Percentiles rank a stretch among this genome's conserved stretches.
These are phyloP conservation scores for Fusarium nygamai DNA, from an alignment of 2,329 filamentous ascomycete species.

Conservation along the genomic window DNA sequence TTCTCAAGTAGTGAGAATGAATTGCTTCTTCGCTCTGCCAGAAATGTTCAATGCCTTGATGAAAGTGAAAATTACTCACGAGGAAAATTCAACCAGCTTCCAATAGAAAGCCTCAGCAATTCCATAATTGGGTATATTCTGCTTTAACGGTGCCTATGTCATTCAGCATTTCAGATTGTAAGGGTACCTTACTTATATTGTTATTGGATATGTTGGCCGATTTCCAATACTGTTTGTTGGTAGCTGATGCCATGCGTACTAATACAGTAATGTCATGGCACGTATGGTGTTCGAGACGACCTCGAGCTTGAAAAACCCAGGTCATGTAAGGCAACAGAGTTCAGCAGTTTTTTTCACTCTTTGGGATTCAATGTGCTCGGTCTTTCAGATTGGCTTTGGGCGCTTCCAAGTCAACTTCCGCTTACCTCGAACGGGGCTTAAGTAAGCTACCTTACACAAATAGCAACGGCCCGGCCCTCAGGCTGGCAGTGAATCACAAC, in stretches of 20 bases:
- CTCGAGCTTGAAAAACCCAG: neutral
- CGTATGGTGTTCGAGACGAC: slow-evolving; percentile 8
- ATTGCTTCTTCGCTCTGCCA: neutral
- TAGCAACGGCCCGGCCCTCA: slow-evolving; percentile 35
- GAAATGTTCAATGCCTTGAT: neutral
- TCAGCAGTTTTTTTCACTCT: neutral
- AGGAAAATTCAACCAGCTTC: neutral
- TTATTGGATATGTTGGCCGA: neutral
- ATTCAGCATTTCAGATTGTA: neutral
- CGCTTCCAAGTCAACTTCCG: slow-evolving; percentile 15
- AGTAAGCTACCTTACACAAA: slow-evolving; percentile 16
- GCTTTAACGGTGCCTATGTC: neutral
- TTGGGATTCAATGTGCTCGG: neutral
- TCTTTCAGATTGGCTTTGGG: slow-evolving; percentile 12
- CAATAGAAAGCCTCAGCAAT: neutral
- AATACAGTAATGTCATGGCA: neutral
- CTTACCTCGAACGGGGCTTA: slow-evolving; percentile 27
- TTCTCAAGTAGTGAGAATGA: neutral
- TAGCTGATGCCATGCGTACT: neutral
- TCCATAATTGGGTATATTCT: neutral
- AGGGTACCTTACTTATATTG: neutral
- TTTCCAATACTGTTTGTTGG: neutral
- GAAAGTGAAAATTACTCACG: neutral
- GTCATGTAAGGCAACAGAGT: neutral
- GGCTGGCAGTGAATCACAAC: slow-evolving; percentile 27